Evolutionary conservation across 257 asterid genomes (phyloP), one percentile per base, ranked within the genome.

Genomic region (Agastache rugosa): DNA sequence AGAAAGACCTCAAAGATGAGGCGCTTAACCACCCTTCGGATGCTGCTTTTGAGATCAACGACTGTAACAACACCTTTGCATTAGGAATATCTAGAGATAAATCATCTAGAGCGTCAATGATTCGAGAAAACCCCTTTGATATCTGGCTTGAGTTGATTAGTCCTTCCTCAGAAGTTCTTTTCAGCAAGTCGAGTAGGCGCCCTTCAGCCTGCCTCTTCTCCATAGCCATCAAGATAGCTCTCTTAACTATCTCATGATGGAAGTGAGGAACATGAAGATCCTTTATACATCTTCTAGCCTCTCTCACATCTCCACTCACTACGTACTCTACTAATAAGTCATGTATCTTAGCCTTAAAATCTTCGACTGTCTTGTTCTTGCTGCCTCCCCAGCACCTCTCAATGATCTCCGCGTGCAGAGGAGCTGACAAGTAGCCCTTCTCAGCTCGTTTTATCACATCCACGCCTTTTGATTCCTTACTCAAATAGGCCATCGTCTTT

Each of bases 371-470:
- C 55, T 83, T 90, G 64, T 87, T 89, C 84, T 84, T 87, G 77
- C 89, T 83, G n/a, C 97, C 97, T 0, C 96, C 99, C 99, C 99
- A 94, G 37, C 96, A 82, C 34, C 97, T 73, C 78, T 89, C 96
- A 14, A 95, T 92, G 5, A 82, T 80, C 61, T 95, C 98, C 10
- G 96, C 90, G 35, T 92, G 99, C 54, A 92, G 45, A 27, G 97
- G 97, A 16, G 98, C 94, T 2, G 97, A 90, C 29, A 95, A 66
- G 74, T 87, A 95, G 1, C 96, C 84, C 79, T 90, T 92, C 42
- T 89, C 92, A 3, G 98, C 97, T 61, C 93, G 71, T 78, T 80
- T 87, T 29, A 90, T 84, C 3, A 89, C 96, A 47, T 89, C 89
- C 20, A 85, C 65, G 1, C 98, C 97, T 45, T 87, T 95, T 0